Conservation (phyloP, 441 rosid species). For the Sinapis alba region DNA sequence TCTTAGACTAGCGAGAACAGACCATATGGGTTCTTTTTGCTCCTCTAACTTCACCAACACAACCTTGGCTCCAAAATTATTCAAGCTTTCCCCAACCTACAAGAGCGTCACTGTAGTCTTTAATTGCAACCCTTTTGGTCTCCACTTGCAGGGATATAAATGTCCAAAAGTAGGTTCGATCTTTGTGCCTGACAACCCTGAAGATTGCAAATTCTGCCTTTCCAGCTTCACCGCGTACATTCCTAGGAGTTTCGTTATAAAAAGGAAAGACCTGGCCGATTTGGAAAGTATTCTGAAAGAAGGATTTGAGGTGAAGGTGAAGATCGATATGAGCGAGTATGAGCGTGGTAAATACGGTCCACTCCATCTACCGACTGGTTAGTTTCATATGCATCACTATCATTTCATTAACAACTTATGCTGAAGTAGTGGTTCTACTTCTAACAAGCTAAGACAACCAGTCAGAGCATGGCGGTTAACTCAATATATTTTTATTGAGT, state of each 20-base stretch:
- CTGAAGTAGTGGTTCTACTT: background rate
- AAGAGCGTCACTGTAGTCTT: background rate
- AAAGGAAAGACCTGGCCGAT: background rate
- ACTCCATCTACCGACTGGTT: background rate
- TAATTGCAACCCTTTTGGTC: background rate
- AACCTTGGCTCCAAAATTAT: background rate
- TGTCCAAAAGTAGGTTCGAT: background rate
- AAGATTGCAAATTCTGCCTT: background rate
- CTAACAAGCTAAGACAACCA: background rate
- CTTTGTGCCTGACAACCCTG: background rate
- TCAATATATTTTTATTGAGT: background rate
- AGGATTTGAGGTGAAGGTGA: constrained; percentile 3
- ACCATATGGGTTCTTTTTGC: background rate
- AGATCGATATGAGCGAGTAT: background rate
- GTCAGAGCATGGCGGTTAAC: background rate
- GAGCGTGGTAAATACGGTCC: background rate
- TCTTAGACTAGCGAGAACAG: background rate
- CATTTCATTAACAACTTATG: background rate
- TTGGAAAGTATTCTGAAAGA: background rate
- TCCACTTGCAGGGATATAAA: background rate
- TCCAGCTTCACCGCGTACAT: background rate
- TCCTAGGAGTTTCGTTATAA: background rate
- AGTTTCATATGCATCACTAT: background rate
- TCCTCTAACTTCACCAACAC: background rate
- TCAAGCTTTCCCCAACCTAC: background rate